Base-by-base conservation (phyloP, 257 asterid genomes). In the Jaltomata sinuosa region DNA sequence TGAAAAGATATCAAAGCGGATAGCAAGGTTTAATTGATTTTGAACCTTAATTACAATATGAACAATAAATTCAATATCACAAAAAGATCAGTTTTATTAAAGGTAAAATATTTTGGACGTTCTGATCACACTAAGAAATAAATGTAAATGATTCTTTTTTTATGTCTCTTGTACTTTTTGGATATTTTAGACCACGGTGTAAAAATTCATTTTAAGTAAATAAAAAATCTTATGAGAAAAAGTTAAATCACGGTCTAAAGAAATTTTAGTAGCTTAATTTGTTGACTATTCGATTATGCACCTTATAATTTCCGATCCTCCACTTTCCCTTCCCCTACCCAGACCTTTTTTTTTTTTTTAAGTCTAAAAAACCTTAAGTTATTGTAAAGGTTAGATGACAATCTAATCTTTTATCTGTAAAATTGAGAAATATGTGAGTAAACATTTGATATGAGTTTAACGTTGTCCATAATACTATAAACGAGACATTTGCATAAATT, bases 211-310 rank as follows among this genome's bases (percentile, higher is more conserved):
- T 22, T 22, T 59, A 59, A 57, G 67, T 11, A 59, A 59, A 11
- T 18, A 22, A 59, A 59, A 11, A 59, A 59, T 59, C 14, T 55
- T 55, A 55, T 4, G 6, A 55, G 27, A 55, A 55, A 55, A 21
- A 55, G 6, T 19, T 22, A 25, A 1, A 25, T 5, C 0, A 59
- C 0, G 0, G 0, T 59, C 18, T 59, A 59, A 1, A 59, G 22
- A 2, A 59, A 25, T 59, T 0, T 22, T 57, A 10, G 0, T n/a
- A 57, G 0, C 2, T 0, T 15, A 22, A 0, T 1, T 57, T 1
- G 0, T 57, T 57, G 1, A 57, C 22, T 57, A 57, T 57, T n/a
- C n/a, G n/a, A n/a, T n/a, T n/a, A n/a, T n/a, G n/a, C n/a, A n/a
- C n/a, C n/a, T n/a, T n/a, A n/a, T n/a, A n/a, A n/a, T n/a, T n/a